Percentiles rank a stretch among this genome's conserved stretches.
Conservation (phyloP, 352 stramenopile genomes). For the Globisporangium uncinulatum region DNA sequence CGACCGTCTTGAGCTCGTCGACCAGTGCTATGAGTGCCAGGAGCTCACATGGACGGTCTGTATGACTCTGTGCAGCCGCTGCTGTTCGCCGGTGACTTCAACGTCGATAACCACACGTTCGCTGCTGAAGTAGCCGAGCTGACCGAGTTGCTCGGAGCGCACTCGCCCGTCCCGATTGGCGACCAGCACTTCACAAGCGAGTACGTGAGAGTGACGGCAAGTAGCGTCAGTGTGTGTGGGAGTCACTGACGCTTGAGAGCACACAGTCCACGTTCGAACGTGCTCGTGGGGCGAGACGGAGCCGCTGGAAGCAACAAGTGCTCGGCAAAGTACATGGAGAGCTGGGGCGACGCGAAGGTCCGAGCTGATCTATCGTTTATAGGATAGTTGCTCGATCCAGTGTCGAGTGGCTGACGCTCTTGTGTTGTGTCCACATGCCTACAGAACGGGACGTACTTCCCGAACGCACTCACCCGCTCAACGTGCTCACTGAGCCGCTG, state of each 20-base stretch:
- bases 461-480: constrained; percentile 43
- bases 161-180: constrained; percentile 39
- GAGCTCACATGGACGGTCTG: not conserved
- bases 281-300: constrained; percentile 76
- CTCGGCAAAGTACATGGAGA: constrained; percentile 51
- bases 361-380: too few species aligned
- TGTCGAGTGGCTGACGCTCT: not conserved
- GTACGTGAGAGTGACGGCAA: constrained; percentile 24
- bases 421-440: not conserved
- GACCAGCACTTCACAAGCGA: constrained; percentile 75
- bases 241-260: not conserved
- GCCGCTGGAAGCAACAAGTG: constrained; percentile 75
- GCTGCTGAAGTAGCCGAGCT: constrained; percentile 59
- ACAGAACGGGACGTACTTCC: constrained; percentile 51
- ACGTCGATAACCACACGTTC: constrained; percentile 81
- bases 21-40: not conserved
- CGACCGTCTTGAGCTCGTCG: too few species aligned
- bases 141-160: constrained; percentile 44
- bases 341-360: constrained; percentile 61
- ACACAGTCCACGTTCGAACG: constrained; percentile 60
- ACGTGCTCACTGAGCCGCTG: constrained; percentile 30
- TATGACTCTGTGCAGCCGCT: constrained; percentile 34
- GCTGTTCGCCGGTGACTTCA: constrained; percentile 80
- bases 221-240: not conserved
- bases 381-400: not conserved